Base-by-base conservation (phyloP, 441 rosid genomes). In the Pelargonium myrrhifolium region DNA sequence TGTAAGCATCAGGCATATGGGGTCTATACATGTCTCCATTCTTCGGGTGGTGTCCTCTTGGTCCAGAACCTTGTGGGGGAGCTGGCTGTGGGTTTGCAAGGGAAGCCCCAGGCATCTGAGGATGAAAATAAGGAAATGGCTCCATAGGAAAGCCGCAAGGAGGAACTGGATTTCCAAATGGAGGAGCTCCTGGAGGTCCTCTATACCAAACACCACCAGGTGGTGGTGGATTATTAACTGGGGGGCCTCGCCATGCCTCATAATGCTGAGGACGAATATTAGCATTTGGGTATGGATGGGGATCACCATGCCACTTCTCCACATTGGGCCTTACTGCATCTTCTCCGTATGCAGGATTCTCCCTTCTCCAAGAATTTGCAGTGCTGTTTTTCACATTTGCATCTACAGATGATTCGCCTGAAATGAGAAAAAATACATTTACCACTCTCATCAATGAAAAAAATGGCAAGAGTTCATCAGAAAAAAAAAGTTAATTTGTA, bases 201-300 rank as follows among this genome's bases (percentile, higher is more conserved):
- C 90, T 79, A 76, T 85, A 90, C 99, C 99, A 92, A 74, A 79
- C 87, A 77, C 90, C 93, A 74, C 88, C 88, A 37, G 88, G 89
- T 80, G 85, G 92, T 37, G 88, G 89, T 80, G 85, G 92, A 82
- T 83, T 87, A 83, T 84, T 95, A 56, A 88, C 81, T 18, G 89
- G 93, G 67, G 89, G 90, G 35, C 89, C 91, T 78, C 68, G 93
- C 96, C 93, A 95, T 67, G 84, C 75, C 76, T 83, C 92, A 77
- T 72, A 84, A 65, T 87, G 93, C 71, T 85, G 95, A 39, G 89
- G 88, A 14, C 76, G 85, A 31, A 84, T 74, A 69, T 72, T 82
- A 26, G 89, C 69, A 82, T 84, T 87, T 65, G 81, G 88, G 72
- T 81, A 86, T 26, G 83, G 74, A 20, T 82, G 95, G 39, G 80